Evolutionary conservation across 2,329 filamentous ascomycete genomes (phyloP).

Genomic region (Sordariomycetes sp.): DNA sequence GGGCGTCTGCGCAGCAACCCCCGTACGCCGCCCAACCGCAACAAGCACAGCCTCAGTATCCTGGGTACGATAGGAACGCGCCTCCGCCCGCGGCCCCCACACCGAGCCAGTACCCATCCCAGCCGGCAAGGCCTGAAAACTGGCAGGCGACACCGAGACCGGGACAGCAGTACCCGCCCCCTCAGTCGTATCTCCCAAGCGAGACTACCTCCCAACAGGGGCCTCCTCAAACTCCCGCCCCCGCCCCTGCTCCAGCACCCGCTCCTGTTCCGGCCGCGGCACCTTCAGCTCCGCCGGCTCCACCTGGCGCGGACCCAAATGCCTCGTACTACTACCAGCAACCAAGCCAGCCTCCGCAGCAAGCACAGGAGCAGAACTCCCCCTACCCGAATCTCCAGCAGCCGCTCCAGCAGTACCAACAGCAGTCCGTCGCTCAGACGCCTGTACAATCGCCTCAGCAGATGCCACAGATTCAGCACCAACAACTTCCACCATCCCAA

Average conservation of each 20-base stretch:
- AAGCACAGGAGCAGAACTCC: conserved; percentile 32
- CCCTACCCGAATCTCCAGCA: conserved; percentile 40
- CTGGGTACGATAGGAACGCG: conserved; percentile 21
- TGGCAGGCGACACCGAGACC: conserved; percentile 29
- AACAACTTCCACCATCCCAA: conserved; percentile 8
- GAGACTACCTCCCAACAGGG: neutral
- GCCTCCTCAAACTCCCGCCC: conserved; percentile 8
- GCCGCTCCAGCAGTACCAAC: conserved; percentile 11
- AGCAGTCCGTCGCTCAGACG: conserved; percentile 12
- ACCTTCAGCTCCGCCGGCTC: conserved; percentile 13
- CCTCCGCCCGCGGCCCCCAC: conserved; percentile 26
- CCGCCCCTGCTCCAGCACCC: conserved; percentile 12
- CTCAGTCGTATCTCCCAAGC: neutral
- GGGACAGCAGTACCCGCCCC: neutral
- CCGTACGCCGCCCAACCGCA: conserved; percentile 18
- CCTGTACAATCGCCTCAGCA: conserved; percentile 17
- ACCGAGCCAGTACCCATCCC: conserved; percentile 30
- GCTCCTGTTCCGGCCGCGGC: conserved; percentile 10
- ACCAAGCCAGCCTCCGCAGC: conserved; percentile 5
- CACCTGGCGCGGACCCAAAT: conserved; percentile 3
- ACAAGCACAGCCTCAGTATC: conserved; percentile 29
- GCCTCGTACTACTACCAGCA: conserved; percentile 6
- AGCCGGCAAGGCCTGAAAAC: conserved; percentile 36
- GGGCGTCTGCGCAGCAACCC: conserved; percentile 33
- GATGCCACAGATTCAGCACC: conserved; percentile 12